Percentiles rank a stretch among this genome's conserved stretches.
Conservation (phyloP, 176 grass and related monocot genomes). For the Ampelocalamus luodianensis region DNA sequence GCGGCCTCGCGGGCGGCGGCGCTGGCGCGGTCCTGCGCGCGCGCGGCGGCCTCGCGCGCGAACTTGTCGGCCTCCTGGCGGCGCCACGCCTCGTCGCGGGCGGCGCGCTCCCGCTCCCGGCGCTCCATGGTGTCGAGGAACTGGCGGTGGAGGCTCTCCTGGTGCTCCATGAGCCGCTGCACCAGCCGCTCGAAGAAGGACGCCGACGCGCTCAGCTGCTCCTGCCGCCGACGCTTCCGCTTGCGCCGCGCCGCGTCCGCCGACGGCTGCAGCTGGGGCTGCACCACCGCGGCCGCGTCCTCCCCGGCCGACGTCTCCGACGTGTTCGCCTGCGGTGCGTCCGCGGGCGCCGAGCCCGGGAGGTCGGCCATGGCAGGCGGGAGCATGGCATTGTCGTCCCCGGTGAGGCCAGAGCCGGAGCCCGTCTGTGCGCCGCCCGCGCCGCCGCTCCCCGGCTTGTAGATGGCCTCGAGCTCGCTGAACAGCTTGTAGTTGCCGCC, state of each 20-base stretch:
- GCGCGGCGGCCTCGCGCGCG: slow-evolving; percentile 63
- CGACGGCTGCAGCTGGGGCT: slow-evolving; percentile 18
- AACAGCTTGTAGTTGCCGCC: slow-evolving; percentile 95
- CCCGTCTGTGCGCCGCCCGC: slow-evolving; percentile 65
- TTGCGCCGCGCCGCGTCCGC: slow-evolving; percentile 48
- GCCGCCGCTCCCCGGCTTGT: slow-evolving; percentile 74
- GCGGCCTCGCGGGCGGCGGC: slow-evolving; percentile 74
- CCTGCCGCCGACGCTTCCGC: slow-evolving; percentile 71
- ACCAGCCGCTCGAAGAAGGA: slow-evolving; percentile 89
- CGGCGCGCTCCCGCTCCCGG: slow-evolving; percentile 71
- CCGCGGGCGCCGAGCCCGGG: slow-evolving; percentile 1
- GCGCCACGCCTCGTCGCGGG: slow-evolving; percentile 82
- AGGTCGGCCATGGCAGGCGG: slow-evolving; percentile 46
- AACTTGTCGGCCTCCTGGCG: slow-evolving; percentile 83
- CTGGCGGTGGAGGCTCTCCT: slow-evolving; percentile 88
- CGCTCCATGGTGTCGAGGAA: slow-evolving; percentile 94
- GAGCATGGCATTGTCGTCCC: slow-evolving; percentile 70
- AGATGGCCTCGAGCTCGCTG: slow-evolving; percentile 97
- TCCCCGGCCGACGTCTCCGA: slow-evolving; percentile 83
- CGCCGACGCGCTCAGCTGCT: slow-evolving; percentile 73
- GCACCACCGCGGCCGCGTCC: slow-evolving; percentile 60
- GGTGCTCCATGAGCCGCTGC: slow-evolving; percentile 90
- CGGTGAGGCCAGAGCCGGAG: slow-evolving; percentile 87
- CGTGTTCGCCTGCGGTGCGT: slow-evolving; percentile 23
- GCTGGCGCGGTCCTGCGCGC: slow-evolving; percentile 66